Evolutionary conservation across 495 filamentous ascomycete species (phyloP).

Genomic region (Friedmanniomyces simplex): DNA sequence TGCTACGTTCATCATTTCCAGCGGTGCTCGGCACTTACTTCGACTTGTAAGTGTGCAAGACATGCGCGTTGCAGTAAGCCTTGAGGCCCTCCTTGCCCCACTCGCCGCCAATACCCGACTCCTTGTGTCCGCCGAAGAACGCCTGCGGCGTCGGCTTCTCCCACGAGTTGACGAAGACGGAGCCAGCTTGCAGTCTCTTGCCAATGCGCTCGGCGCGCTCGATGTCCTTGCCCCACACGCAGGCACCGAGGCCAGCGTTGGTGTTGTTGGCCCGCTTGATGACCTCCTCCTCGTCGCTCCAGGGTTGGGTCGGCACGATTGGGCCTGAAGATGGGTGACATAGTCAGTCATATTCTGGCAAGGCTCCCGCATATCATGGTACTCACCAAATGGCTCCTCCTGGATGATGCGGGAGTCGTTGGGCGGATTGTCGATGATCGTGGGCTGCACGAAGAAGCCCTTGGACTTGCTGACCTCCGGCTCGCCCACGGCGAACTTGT

Average conservation of each 20-base stretch:
- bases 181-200: slow-evolving; percentile 38
- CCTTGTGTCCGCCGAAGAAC: slow-evolving; percentile 55
- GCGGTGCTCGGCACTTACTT: slow-evolving; percentile 7
- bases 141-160: slow-evolving; percentile 41
- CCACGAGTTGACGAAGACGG: slow-evolving; percentile 34
- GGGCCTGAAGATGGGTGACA: slow-evolving; percentile 26
- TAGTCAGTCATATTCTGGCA: slow-evolving; percentile 24
- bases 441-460: slow-evolving; percentile 35
- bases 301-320: slow-evolving; percentile 40
- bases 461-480: slow-evolving; percentile 29
- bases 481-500: slow-evolving; percentile 37
- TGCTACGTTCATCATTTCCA: not conserved
- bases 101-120: slow-evolving; percentile 56
- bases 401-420: slow-evolving; percentile 23
- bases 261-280: slow-evolving; percentile 41
- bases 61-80: slow-evolving; percentile 49
- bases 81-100: slow-evolving; percentile 46
- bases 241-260: slow-evolving; percentile 39
- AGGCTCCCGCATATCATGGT: not conserved
- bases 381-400: slow-evolving; percentile 26
- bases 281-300: slow-evolving; percentile 42
- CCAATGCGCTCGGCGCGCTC: slow-evolving; percentile 35
- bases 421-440: slow-evolving; percentile 27
- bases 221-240: slow-evolving; percentile 41
- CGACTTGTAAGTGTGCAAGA: slow-evolving; percentile 33